These are phyloP conservation scores for Colletotrichum tabaci DNA, from an alignment of 2,329 filamentous ascomycete genomes.

Conservation along the genomic window DNA sequence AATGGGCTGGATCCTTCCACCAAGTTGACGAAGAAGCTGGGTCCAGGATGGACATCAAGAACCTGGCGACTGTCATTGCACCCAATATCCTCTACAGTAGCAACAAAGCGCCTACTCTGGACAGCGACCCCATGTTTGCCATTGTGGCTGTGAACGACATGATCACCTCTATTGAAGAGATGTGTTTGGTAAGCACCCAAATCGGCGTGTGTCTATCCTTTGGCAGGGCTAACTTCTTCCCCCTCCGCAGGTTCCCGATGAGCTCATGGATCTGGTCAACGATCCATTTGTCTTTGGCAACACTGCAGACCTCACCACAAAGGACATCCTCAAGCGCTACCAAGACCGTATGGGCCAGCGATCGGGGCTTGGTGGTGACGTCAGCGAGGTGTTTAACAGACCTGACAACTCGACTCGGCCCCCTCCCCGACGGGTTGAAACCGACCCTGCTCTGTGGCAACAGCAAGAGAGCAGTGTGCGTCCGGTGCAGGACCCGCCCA, in stretches of 20 bases:
- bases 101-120: conserved; percentile 76
- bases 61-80: conserved; percentile 96
- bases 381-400: conserved; percentile 70
- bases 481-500: conserved; percentile 76
- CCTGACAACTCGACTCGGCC: conserved; percentile 71
- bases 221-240: conserved; percentile 38
- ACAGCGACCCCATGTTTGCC: conserved; percentile 90
- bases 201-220: conserved; percentile 10
- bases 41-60: conserved; percentile 99
- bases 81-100: conserved; percentile 91
- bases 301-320: conserved; percentile 90
- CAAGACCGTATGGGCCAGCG: conserved; percentile 79
- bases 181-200: conserved; percentile 86
- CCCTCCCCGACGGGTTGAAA: conserved; percentile 79
- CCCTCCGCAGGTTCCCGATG: conserved; percentile 83
- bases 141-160: conserved; percentile 94
- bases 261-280: conserved; percentile 87
- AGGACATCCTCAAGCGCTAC: conserved; percentile 95
- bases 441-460: conserved; percentile 87
- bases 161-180: conserved; percentile 93
- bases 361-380: conserved; percentile 71
- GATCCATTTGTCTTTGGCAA: conserved; percentile 87
- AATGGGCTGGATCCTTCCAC: conserved; percentile 97
- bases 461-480: conserved; percentile 88
- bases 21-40: conserved; percentile 97